Evolutionary conservation across 768 basidiomycete species (phyloP).

Genomic region (Trametes cubensis): DNA sequence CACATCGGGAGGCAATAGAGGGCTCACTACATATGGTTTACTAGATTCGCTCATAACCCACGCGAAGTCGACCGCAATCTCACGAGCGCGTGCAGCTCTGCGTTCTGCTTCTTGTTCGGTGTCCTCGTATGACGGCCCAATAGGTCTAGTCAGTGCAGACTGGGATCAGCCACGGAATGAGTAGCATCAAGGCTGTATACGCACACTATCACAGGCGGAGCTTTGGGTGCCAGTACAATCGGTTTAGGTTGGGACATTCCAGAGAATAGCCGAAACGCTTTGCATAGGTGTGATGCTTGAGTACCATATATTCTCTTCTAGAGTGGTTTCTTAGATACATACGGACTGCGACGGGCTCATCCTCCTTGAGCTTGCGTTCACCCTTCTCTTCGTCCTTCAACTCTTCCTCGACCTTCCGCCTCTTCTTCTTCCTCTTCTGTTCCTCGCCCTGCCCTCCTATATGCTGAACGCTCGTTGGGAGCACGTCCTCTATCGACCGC

Average conservation of each 20-base stretch:
- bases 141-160: constrained; percentile 22
- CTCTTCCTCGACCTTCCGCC: constrained; percentile 5
- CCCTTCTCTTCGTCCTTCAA: background rate
- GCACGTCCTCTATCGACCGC: constrained; percentile 12
- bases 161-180: background rate
- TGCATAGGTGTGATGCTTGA: too few species aligned
- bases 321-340: background rate
- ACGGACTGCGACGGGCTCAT: constrained; percentile 12
- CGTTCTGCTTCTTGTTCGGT: constrained; percentile 30
- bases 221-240: constrained; percentile 26
- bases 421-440: constrained; percentile 9
- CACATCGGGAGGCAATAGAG: too few species aligned
- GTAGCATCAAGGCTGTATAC: background rate
- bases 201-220: constrained; percentile 26
- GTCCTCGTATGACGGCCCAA: constrained; percentile 36
- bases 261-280: constrained; percentile 33
- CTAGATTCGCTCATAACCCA: constrained; percentile 31
- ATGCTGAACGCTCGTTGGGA: background rate
- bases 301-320: too few species aligned
- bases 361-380: background rate
- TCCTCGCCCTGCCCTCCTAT: background rate
- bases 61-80: constrained; percentile 34
- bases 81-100: constrained; percentile 31
- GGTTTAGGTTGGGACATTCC: constrained; percentile 22
- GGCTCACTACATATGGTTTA: constrained; percentile 29